Base-by-base conservation (phyloP, 1,284 basidiomycete genomes). In the Mycocalia duriaeana region DNA sequence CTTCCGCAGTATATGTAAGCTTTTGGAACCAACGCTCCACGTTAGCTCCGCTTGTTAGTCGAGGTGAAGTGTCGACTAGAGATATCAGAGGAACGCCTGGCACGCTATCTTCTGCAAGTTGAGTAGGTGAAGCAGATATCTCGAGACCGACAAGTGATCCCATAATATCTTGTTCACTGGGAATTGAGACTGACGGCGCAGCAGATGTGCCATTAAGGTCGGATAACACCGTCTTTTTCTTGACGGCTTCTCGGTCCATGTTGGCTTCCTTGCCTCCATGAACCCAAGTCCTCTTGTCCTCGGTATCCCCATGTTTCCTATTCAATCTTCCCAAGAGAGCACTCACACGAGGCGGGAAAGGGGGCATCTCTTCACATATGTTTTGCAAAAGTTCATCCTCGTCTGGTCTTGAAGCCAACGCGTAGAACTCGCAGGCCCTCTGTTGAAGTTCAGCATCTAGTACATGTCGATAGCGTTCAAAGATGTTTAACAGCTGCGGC, bases 361-460 rank as follows among this genome's bases (percentile, higher is more conserved):
- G 92, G 5, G 96, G 96, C 86, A 99, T 99, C 70, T 99, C 96
- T 64, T 98, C 96, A 67, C 94, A 98, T 11, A 99, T 84, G 48
- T 90, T 89, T 62, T 94, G 91, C 46, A 99, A 71, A 35, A 98
- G 75, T 58, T 94, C 94, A 60, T 98, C 94, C 36, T 93, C 87
- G 37, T 94, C 91, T 23, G 84, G 71, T 19, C 89, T 76, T 16
- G 76, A 82, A 6, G 93, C 86, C 14, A 98, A 75, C 0, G 90
- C 87, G 53, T 89, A 89, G 64, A 93, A 97, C 67, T 98, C 94
- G 79, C 95, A 99, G 36, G 96, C 96, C 40, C 96, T 85, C 66
- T 99, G 96, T 67, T 99, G 96, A 4, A 99, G 76, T 62, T 99
- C 96, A 18, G 94, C 86, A 64, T 99, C 95, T n/a, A 99, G 81